phyloP scores from a whole-genome alignment of 2,329 filamentous ascomycete species.

The Colletotrichum gigasporum region DNA sequence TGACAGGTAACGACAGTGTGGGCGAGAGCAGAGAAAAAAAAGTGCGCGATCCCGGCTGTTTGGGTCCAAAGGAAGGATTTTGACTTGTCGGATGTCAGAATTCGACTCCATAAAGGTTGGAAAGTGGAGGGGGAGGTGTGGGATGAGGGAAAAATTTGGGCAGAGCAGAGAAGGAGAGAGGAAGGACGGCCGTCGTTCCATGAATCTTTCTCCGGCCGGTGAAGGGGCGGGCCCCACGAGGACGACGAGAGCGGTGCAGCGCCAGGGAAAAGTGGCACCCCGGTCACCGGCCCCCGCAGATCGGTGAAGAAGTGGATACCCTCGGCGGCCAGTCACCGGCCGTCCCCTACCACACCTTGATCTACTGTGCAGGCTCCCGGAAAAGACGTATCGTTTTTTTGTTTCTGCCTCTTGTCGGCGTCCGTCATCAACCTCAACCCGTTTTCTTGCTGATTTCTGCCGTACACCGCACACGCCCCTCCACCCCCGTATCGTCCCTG shows the following conservation, averaged over 20 bases:
- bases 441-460: neutral
- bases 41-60: neutral
- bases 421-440: too few species aligned
- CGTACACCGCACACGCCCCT: conserved; percentile 8
- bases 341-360: conserved; percentile 17
- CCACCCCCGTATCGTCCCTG: neutral
- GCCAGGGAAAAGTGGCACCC: conserved; percentile 7
- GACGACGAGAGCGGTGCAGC: too few species aligned
- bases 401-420: too few species aligned
- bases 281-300: conserved; percentile 30
- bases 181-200: too few species aligned
- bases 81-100: conserved; percentile 26
- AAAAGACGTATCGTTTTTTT: neutral
- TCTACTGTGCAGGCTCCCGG: neutral
- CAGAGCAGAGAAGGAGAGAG: neutral
- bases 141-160: neutral
- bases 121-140: neutral
- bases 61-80: conserved; percentile 9
- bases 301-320: conserved; percentile 31
- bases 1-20: conserved; percentile 13
- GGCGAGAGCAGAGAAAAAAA: neutral
- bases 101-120: neutral
- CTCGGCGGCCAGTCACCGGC: conserved; percentile 27
- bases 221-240: neutral
- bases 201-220: neutral